Percentiles rank a stretch among this genome's conserved stretches.
phyloP scores from a whole-genome alignment of 1,284 basidiomycete species.

The Sphaerobolus stellatus region DNA sequence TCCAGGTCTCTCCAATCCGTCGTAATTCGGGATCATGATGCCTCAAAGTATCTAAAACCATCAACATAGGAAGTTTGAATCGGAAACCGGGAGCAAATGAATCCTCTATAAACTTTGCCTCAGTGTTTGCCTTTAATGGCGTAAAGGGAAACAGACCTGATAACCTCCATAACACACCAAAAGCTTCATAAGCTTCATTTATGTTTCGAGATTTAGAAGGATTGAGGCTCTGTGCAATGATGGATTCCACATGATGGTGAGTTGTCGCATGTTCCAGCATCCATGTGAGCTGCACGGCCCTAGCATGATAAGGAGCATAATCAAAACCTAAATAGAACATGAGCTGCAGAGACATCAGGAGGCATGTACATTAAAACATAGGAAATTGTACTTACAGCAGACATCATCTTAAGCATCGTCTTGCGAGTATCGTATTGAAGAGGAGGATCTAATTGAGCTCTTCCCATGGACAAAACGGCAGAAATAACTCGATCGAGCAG shows the following conservation, averaged over 20 bases:
- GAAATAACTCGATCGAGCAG: constrained; percentile 66
- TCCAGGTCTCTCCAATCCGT: constrained; percentile 89
- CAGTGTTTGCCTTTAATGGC: constrained; percentile 9
- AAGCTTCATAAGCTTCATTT: constrained; percentile 75
- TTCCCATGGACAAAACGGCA: constrained; percentile 54
- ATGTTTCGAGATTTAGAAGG: constrained; percentile 48
- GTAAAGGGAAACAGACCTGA: constrained; percentile 56
- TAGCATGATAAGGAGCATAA: constrained; percentile 74
- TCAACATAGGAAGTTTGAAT: constrained; percentile 84
- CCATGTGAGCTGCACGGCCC: constrained; percentile 88
- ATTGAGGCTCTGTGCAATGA: constrained; percentile 69
- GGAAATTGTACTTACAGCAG: constrained; percentile 39
- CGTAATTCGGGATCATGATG: constrained; percentile 71
- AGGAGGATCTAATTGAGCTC: constrained; percentile 55
- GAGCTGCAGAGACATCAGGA: constrained; percentile 44
- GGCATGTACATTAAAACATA: constrained; percentile 8
- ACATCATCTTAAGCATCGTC: constrained; percentile 58
- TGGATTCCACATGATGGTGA: constrained; percentile 70
- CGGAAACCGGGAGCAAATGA: constrained; percentile 74
- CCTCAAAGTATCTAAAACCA: constrained; percentile 81
- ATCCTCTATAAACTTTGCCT: constrained; percentile 60
- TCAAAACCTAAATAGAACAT: constrained; percentile 73
- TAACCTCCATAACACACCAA: constrained; percentile 90
- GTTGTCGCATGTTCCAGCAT: constrained; percentile 65
- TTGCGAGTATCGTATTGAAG: constrained; percentile 54